Base-by-base conservation (phyloP, 768 basidiomycete genomes). In the Coprinellus micaceus region DNA sequence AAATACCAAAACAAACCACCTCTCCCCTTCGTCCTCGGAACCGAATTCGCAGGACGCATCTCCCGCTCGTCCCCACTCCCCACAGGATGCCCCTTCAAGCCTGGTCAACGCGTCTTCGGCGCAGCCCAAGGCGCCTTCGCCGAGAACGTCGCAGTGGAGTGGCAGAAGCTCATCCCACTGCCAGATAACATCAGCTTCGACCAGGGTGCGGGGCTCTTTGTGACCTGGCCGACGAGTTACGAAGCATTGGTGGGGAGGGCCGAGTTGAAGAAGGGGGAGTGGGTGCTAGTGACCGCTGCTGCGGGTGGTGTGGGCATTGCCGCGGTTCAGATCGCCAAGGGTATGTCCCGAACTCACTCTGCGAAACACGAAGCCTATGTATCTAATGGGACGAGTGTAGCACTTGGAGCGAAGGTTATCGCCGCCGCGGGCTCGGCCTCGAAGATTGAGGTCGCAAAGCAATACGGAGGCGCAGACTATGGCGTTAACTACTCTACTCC, bases 221-320 rank as follows among this genome's bases (percentile, higher is more conserved):
- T 98, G n/a, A 95, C 93, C 7, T 94, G 89, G 84, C 91, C 94
- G 0, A 98, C 96, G 5, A 89, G 86, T 59, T 98, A 97, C 63
- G 94, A 95, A 65, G 97, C 86, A 0, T 74, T 99, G 13, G 89
- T 94, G 0, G 89, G 89, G 11, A 78, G 94, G 50, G 96, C 92
- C 12, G 74, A 89, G 45, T 71, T 94, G 40, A 84, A 94, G 66
- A 71, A 83, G 52, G 94, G 89, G 21, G 96, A 98, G 73, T 94
- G 88, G 83, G 83, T 97, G 2, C 83, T 99, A 2, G 86, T 98
- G 3, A 92, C 93, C 49, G 96, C 94, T 6, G 91, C 91, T n/a
- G 96, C 95, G 1, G 96, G 96, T 2, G 96, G 94, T 12, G 94
- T 98, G 4, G 95, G 95, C 0, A 85, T 96, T 50, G 85, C 87